Percentiles rank a stretch among this genome's conserved stretches.
These are phyloP conservation scores for Cystoisospora suis DNA, from an alignment of 169 alveolate genomes.

Conservation along the genomic window DNA sequence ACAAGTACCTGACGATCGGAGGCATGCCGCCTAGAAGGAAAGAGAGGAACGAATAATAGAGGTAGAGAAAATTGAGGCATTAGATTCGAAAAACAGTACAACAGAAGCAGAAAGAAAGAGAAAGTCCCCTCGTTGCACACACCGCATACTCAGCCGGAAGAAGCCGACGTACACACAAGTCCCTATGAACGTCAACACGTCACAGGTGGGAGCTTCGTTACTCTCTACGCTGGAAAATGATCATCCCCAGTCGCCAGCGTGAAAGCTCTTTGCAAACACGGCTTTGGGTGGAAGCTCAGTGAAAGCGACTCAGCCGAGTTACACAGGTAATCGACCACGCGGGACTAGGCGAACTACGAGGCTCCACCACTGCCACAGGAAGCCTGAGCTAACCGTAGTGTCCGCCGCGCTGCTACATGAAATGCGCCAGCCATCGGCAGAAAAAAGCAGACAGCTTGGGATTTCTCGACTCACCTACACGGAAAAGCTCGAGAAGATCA, in stretches of 20 bases:
- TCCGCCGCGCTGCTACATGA: background rate
- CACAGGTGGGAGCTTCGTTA: no score
- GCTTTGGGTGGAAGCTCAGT: no score
- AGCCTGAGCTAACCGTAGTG: background rate
- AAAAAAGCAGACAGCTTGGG: slow-evolving; percentile 31
- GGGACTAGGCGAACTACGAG: no score
- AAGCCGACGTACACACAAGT: no score
- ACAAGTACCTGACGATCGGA: slow-evolving; percentile 95
- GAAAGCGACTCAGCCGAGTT: no score
- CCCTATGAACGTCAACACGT: no score
- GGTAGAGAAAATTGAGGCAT: background rate
- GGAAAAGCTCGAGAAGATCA: slow-evolving; percentile 94
- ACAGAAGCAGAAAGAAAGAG: background rate
- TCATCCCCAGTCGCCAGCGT: no score
- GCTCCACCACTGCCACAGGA: background rate
- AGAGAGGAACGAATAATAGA: background rate
- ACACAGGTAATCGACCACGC: no score
- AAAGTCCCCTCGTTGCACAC: no score
- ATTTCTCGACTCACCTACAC: slow-evolving; percentile 80
- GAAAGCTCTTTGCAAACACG: no score
- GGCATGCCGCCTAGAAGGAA: slow-evolving; percentile 68
- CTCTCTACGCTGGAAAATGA: no score
- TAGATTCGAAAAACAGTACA: background rate
- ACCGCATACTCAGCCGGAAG: no score
- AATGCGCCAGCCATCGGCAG: background rate